These are phyloP conservation scores for Globisporangium irregulare DNA, from an alignment of 352 stramenopile species.

Conservation along the genomic window DNA sequence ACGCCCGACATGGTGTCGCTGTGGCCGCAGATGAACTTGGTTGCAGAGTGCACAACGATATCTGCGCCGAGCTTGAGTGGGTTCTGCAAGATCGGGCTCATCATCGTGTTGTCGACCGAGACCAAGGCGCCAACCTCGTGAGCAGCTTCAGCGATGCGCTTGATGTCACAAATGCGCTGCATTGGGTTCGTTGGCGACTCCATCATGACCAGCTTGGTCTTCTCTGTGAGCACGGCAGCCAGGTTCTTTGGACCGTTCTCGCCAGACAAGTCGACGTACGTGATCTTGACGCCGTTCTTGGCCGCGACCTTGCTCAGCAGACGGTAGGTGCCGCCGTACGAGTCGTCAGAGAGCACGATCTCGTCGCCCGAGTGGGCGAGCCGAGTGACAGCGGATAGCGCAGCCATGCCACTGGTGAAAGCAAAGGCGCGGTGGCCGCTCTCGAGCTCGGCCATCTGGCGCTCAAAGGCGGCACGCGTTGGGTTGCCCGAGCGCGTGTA, in stretches of 20 bases:
- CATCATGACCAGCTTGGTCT: slow-evolving; percentile 95
- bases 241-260: slow-evolving; percentile 63
- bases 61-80: slow-evolving; percentile 93
- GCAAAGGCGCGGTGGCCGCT: slow-evolving; percentile 77
- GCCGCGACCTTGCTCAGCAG: slow-evolving; percentile 87
- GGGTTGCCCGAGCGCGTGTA: slow-evolving; percentile 94
- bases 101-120: slow-evolving; percentile 96
- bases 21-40: slow-evolving; percentile 98
- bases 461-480: slow-evolving; percentile 91
- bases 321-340: slow-evolving; percentile 96
- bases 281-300: slow-evolving; percentile 74
- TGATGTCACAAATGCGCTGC: slow-evolving; percentile 94
- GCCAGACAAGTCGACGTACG: slow-evolving; percentile 86
- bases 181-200: slow-evolving; percentile 97
- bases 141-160: slow-evolving; percentile 67
- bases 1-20: slow-evolving; percentile 95
- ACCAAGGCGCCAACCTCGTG: slow-evolving; percentile 81
- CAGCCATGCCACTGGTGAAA: slow-evolving; percentile 96
- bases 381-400: slow-evolving; percentile 89
- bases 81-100: slow-evolving; percentile 95
- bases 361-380: slow-evolving; percentile 89
- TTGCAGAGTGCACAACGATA: slow-evolving; percentile 95
- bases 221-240: slow-evolving; percentile 42
- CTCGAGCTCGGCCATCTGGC: slow-evolving; percentile 86
- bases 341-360: slow-evolving; percentile 93